Evolutionary conservation across 345 rosid species (phyloP).

Genomic region (Nasturtium officinale): DNA sequence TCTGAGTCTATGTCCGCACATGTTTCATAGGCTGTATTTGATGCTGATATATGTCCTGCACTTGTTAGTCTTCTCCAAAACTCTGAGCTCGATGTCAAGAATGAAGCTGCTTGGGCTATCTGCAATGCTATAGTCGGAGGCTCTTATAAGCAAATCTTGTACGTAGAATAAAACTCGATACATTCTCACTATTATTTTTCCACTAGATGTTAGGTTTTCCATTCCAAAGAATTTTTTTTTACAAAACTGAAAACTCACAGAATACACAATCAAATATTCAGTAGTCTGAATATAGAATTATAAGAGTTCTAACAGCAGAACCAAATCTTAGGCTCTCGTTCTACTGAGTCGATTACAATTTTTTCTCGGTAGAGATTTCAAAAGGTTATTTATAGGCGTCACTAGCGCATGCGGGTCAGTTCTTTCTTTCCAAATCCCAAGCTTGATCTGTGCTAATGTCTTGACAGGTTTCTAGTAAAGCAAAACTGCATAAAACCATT

Average conservation of each 20-base stretch:
- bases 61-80: conserved; percentile 53
- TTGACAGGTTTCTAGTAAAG: conserved; percentile 47
- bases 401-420: background rate
- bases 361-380: conserved; percentile 11
- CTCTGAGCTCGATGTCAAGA: conserved; percentile 58
- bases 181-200: background rate
- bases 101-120: conserved; percentile 50
- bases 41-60: conserved; percentile 52
- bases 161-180: conserved; percentile 9
- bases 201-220: background rate
- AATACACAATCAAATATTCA: conserved; percentile 9
- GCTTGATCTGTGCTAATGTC: conserved; percentile 5
- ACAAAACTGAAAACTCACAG: background rate
- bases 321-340: background rate
- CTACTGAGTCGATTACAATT: conserved; percentile 6
- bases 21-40: conserved; percentile 50
- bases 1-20: conserved; percentile 3
- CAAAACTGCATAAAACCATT: conserved; percentile 61
- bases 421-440: conserved; percentile 6
- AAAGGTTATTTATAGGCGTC: background rate
- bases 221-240: conserved; percentile 1
- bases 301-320: background rate
- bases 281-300: conserved; percentile 16
- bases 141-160: conserved; percentile 59
- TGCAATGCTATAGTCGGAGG: conserved; percentile 57